phyloP scores from a whole-genome alignment of 768 basidiomycete species.

The Dentipellis sp. region DNA sequence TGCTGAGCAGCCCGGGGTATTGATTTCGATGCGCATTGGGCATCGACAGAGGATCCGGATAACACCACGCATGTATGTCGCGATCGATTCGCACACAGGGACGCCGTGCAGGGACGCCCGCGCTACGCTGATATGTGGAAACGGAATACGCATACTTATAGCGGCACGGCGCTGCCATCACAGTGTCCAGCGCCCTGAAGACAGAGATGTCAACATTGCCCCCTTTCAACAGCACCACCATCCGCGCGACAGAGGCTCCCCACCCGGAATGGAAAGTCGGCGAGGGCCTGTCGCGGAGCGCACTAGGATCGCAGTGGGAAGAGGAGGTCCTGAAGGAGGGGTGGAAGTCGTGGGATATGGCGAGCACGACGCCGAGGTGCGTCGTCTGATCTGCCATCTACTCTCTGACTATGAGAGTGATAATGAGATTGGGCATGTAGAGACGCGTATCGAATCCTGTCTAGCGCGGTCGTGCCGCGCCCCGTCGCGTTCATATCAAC shows the following conservation, averaged over 20 bases:
- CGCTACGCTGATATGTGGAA: too few relatives aligned
- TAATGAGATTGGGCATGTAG: conserved; percentile 15
- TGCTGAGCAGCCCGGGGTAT: too few relatives aligned
- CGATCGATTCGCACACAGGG: too few relatives aligned
- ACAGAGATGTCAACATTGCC: not conserved
- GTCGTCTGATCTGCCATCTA: conserved; percentile 8
- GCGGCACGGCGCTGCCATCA: too few relatives aligned
- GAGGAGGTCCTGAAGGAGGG: conserved; percentile 23
- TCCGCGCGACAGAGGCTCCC: conserved; percentile 26
- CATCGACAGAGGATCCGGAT: too few relatives aligned
- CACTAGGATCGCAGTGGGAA: conserved; percentile 20
- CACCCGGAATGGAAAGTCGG: conserved; percentile 36
- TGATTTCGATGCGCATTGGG: too few relatives aligned
- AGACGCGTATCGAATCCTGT: conserved; percentile 40
- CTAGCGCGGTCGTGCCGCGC: conserved; percentile 51
- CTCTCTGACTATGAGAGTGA: too few relatives aligned
- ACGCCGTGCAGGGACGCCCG: too few relatives aligned
- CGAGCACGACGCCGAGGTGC: conserved; percentile 9
- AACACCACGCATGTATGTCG: too few relatives aligned
- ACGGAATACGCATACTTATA: too few relatives aligned
- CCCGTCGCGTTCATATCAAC: conserved; percentile 64
- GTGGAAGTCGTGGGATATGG: conserved; percentile 33
- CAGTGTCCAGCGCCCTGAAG: too few relatives aligned
- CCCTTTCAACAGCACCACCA: conserved; percentile 17
- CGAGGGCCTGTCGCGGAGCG: conserved; percentile 23